Conservation (phyloP, 176 grass and related monocot species). For the Oryza glumipatula region DNA sequence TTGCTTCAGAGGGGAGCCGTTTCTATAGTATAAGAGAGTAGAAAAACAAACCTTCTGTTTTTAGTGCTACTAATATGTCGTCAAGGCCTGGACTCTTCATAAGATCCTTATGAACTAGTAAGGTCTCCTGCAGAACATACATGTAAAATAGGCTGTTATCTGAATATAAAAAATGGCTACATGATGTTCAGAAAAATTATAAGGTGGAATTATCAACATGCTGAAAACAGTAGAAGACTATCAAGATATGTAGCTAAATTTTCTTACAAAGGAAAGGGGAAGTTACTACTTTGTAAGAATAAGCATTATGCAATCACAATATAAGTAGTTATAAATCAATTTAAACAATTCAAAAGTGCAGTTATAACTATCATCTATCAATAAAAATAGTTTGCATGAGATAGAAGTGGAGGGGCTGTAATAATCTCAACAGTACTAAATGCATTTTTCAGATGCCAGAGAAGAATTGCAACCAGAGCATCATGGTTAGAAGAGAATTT, state of each 20-base stretch:
- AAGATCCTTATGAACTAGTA: conserved; percentile 89
- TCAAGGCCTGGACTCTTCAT: conserved; percentile 64
- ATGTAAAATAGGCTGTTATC: conserved; percentile 13
- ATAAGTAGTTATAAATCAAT: background rate
- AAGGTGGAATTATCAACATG: background rate
- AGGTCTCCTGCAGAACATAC: conserved; percentile 73
- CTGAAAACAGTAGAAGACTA: conserved; percentile 22
- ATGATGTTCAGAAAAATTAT: background rate
- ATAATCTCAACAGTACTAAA: background rate
- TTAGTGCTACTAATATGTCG: conserved; percentile 68
- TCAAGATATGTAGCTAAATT: background rate
- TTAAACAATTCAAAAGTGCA: background rate
- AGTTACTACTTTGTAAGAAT: background rate
- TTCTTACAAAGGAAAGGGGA: background rate
- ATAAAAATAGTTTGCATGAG: background rate
- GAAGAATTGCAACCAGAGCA: background rate
- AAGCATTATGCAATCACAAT: background rate
- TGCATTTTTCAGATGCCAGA: background rate
- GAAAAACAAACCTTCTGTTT: conserved; percentile 68
- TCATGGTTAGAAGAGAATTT: background rate
- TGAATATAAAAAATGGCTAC: background rate
- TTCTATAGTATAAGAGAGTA: background rate
- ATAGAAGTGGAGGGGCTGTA: background rate
- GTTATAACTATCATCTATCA: conserved; percentile 1
- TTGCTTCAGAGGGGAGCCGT: background rate